phyloP scores from a whole-genome alignment of 1,139 yeast genomes.

The Suhomyces choctaworum region DNA sequence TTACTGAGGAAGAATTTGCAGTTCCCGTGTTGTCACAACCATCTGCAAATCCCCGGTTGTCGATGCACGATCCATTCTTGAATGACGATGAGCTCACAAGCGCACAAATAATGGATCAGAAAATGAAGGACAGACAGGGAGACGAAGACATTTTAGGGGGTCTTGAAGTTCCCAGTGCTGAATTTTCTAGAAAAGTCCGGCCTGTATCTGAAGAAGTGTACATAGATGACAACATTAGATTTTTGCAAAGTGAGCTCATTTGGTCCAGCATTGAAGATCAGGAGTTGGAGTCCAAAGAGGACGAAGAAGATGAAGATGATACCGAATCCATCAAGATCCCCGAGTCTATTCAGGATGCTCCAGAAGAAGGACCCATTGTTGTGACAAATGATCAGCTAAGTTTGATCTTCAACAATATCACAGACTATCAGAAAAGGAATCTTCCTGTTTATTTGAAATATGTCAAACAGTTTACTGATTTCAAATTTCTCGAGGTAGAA shows the following conservation, averaged over 20 bases:
- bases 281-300: constrained; percentile 8
- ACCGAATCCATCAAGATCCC: constrained; percentile 2
- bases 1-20: constrained; percentile 5
- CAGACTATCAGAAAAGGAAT: constrained; percentile 30
- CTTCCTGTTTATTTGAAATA: constrained; percentile 43
- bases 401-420: constrained; percentile 29
- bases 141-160: constrained; percentile 6
- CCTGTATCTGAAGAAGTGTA: constrained; percentile 27
- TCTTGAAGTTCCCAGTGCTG: constrained; percentile 1
- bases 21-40: not conserved
- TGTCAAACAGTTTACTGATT: constrained; percentile 43
- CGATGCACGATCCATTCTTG: constrained; percentile 36
- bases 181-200: constrained; percentile 6
- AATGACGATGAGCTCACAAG: constrained; percentile 46
- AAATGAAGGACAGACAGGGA: constrained; percentile 29
- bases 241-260: constrained; percentile 32
- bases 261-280: constrained; percentile 25
- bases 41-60: not conserved
- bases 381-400: constrained; percentile 34
- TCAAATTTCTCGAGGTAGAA: constrained; percentile 32
- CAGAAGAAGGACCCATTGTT: constrained; percentile 19
- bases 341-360: constrained; percentile 1
- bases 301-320: not conserved
- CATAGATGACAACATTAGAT: constrained; percentile 38
- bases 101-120: constrained; percentile 46